Percentiles rank a stretch among this genome's conserved stretches.
These are phyloP conservation scores for Trametes villosa DNA, from an alignment of 768 basidiomycete genomes.

Conservation along the genomic window DNA sequence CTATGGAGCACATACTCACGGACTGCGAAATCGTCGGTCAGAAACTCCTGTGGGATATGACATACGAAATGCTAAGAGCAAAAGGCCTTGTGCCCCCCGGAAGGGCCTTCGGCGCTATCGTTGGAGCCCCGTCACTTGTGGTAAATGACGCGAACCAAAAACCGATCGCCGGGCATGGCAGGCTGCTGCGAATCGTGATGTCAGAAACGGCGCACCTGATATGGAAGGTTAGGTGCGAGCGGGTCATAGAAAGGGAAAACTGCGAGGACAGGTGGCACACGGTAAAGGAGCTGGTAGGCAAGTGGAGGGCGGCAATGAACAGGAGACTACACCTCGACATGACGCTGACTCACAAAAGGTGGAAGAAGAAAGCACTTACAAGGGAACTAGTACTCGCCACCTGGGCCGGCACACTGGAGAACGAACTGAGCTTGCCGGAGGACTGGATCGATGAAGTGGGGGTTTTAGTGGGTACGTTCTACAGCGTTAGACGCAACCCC, in stretches of 20 bases:
- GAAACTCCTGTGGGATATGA: slow-evolving; percentile 11
- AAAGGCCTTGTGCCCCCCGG: not conserved
- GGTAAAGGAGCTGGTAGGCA: not conserved
- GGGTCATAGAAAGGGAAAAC: not conserved
- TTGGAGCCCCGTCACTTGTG: not conserved
- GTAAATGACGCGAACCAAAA: not conserved
- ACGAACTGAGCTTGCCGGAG: not conserved
- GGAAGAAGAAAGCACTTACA: not conserved
- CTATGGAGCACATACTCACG: slow-evolving; percentile 28
- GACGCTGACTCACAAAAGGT: not conserved
- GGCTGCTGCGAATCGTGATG: slow-evolving; percentile 1
- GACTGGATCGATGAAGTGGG: not conserved
- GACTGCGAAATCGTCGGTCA: slow-evolving; percentile 14
- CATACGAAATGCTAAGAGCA: not conserved
- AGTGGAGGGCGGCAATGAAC: not conserved
- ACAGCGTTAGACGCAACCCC: not conserved
- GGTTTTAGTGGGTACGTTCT: not conserved
- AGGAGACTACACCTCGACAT: not conserved
- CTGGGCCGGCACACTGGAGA: not conserved
- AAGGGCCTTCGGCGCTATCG: slow-evolving; percentile 2
- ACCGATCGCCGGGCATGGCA: not conserved
- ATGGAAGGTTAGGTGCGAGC: slow-evolving; percentile 21
- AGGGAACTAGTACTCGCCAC: not conserved
- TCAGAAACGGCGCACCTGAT: slow-evolving; percentile 20
- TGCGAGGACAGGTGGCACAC: not conserved